A percentile compares a stretch with the other conserved stretches of the same genome.
These are phyloP conservation scores for Stagonosporopsis tanaceti DNA, from an alignment of 2,329 filamentous ascomycete species.

Conservation along the genomic window DNA sequence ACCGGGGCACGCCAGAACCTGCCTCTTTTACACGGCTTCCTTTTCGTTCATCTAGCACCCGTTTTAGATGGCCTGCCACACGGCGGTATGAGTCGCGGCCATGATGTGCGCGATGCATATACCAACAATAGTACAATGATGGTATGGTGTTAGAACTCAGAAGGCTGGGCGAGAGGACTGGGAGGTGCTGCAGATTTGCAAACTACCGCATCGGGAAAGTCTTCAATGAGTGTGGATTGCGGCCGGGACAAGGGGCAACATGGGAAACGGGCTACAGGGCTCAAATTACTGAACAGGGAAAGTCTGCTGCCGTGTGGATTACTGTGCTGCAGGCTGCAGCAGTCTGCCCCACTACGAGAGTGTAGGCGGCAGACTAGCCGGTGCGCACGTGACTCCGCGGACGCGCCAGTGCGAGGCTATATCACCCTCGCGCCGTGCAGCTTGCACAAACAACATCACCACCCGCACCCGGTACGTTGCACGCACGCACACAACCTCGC, in stretches of 20 bases:
- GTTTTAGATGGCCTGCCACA: slow-evolving; percentile 37
- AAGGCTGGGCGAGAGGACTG: no score
- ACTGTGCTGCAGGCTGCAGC: neutral
- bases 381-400: slow-evolving; percentile 2
- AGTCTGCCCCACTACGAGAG: no score
- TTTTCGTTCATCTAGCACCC: slow-evolving; percentile 32
- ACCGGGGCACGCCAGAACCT: slow-evolving; percentile 2
- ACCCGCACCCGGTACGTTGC: neutral
- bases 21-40: slow-evolving; percentile 16
- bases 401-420: neutral
- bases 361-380: no score
- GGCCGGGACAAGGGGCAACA: no score
- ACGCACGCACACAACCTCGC: neutral
- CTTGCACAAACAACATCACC: neutral
- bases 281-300: neutral
- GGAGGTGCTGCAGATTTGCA: no score
- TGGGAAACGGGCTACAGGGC: neutral
- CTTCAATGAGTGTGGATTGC: no score
- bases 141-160: neutral
- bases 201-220: no score
- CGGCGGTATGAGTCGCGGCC: slow-evolving; percentile 25
- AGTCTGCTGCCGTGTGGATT: neutral
- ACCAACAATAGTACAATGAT: no score
- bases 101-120: slow-evolving; percentile 37
- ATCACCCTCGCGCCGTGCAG: no score